Evolutionary conservation across 2,329 filamentous ascomycete genomes (phyloP).

Genomic region (Trichoderma sp.): DNA sequence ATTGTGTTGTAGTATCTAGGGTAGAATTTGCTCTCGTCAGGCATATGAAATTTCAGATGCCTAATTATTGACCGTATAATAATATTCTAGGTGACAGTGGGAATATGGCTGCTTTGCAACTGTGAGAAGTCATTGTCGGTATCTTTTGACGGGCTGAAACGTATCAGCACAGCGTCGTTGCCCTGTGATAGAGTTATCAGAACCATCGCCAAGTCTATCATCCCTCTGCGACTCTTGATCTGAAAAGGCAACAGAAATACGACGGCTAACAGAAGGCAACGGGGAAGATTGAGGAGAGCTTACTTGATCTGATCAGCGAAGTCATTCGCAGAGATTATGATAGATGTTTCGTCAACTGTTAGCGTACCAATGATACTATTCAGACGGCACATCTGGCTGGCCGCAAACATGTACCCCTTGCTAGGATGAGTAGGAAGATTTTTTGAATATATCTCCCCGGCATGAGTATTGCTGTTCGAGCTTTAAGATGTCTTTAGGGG

Average conservation of each 20-base stretch:
- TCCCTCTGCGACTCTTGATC: not conserved
- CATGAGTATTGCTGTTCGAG: not conserved
- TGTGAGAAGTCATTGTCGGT: not conserved
- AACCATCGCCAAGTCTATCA: not conserved
- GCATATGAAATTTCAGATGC: not conserved
- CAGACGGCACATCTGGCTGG: too few species aligned
- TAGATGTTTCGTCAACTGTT: not conserved
- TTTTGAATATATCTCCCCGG: not conserved
- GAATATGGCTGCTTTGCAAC: not conserved
- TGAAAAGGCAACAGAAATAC: too few species aligned
- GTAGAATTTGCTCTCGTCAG: not conserved
- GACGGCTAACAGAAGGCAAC: not conserved
- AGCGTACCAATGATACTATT: not conserved
- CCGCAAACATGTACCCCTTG: not conserved
- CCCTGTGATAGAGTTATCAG: not conserved
- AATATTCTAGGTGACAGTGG: too few species aligned
- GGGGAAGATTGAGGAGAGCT: not conserved
- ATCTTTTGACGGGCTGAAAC: not conserved
- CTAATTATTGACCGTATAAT: too few species aligned
- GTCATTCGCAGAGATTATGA: not conserved
- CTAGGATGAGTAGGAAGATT: not conserved
- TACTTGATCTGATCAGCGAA: not conserved
- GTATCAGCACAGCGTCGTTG: not conserved
- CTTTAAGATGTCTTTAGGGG: not conserved
- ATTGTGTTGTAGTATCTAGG: not conserved